Conservation (phyloP, 2,329 filamentous ascomycete species). For the Elsinoe fawcettii region DNA sequence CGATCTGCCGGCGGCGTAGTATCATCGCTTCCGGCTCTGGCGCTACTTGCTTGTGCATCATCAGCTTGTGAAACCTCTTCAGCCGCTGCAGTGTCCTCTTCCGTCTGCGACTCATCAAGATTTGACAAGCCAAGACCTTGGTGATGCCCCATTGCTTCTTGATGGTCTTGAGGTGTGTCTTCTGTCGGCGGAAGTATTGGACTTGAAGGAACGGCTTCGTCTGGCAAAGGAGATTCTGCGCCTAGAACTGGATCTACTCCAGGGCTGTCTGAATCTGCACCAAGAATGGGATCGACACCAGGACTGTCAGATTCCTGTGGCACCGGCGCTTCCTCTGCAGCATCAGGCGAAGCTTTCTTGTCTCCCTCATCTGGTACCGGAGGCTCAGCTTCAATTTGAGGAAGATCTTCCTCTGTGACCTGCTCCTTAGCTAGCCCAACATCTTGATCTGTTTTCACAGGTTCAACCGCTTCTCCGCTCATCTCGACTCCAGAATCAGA, state of each 20-base stretch:
- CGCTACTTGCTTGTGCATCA: too few species aligned
- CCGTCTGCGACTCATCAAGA: neutral
- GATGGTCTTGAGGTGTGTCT: too few species aligned
- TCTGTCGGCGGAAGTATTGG: neutral
- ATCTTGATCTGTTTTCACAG: neutral
- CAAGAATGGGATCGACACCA: too few species aligned
- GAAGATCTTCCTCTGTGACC: neutral
- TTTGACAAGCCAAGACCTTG: neutral
- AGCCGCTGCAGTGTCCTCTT: neutral
- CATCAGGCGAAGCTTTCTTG: neutral
- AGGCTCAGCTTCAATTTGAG: neutral
- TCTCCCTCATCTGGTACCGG: neutral
- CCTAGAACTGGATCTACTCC: slow-evolving; percentile 3
- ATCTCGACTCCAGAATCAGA: slow-evolving; percentile 51
- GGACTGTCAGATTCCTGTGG: too few species aligned
- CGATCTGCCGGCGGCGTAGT: neutral
- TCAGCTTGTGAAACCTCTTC: too few species aligned
- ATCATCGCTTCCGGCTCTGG: neutral
- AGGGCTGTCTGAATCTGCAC: neutral
- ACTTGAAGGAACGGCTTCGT: neutral
- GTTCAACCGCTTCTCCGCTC: slow-evolving; percentile 25
- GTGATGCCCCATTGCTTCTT: neutral
- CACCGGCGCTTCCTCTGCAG: too few species aligned
- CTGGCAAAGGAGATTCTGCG: neutral
- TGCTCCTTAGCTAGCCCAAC: neutral